Percentiles rank a stretch among this genome's conserved stretches.
These are phyloP conservation scores for Nannochloropsis granulata DNA, from an alignment of 108 stramenopile genomes.

Conservation along the genomic window DNA sequence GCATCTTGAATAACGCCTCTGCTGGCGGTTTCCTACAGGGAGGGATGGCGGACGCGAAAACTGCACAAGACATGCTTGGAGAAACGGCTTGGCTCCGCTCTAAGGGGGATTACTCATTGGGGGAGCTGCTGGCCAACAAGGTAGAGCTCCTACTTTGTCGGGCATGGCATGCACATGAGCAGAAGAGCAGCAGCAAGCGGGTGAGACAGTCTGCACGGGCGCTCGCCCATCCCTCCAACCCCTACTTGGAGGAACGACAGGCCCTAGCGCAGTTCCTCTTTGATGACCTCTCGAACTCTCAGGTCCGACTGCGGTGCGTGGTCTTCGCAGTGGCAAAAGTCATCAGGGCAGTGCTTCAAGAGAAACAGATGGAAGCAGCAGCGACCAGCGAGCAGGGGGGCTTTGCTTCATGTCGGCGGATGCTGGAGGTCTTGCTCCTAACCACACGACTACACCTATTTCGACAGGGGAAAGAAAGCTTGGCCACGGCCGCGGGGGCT, in stretches of 20 bases:
- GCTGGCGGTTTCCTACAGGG: neutral
- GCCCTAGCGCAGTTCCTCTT: neutral
- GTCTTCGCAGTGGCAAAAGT: neutral
- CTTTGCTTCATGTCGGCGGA: neutral
- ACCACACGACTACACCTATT: neutral
- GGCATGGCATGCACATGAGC: neutral
- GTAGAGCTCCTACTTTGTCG: neutral
- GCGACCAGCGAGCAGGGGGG: neutral
- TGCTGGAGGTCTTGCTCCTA: neutral
- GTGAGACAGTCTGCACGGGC: neutral
- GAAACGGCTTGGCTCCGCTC: neutral
- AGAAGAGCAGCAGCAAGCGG: neutral
- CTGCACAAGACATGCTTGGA: neutral
- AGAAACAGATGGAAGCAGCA: neutral
- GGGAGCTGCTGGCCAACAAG: neutral
- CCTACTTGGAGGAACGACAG: neutral
- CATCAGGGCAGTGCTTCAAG: neutral
- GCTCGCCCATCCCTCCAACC: neutral
- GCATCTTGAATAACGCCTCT: neutral
- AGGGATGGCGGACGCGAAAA: neutral
- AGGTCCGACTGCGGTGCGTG: neutral
- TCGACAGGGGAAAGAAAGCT: neutral
- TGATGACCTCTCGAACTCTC: neutral
- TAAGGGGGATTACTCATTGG: neutral
- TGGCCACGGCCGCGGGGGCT: too few species aligned